Evolutionary conservation across 441 rosid species (phyloP).

Genomic region (Erodium moschatum): DNA sequence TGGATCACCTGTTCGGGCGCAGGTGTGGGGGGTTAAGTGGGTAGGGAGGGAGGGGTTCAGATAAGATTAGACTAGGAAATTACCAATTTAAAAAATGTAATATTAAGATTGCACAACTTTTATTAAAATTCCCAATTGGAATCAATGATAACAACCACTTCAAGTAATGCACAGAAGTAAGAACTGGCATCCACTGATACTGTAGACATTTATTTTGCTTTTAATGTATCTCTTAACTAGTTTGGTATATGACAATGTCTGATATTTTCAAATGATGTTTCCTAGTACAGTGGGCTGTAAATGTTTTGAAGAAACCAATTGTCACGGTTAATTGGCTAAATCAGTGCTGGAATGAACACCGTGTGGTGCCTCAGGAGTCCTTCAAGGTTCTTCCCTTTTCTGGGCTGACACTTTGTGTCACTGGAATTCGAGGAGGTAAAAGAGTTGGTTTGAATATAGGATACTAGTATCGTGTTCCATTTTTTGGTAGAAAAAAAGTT

Average conservation of each 20-base stretch:
- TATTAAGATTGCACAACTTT: not conserved
- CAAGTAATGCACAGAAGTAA: not conserved
- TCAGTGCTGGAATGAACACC: constrained; percentile 93
- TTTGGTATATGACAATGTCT: constrained; percentile 18
- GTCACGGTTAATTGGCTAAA: constrained; percentile 73
- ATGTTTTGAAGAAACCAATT: constrained; percentile 72
- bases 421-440: constrained; percentile 69
- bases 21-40: not conserved
- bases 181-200: not conserved
- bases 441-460: constrained; percentile 8
- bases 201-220: constrained; percentile 6
- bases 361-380: constrained; percentile 83
- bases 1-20: not conserved
- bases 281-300: constrained; percentile 81
- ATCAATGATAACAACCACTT: not conserved
- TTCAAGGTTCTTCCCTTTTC: constrained; percentile 82
- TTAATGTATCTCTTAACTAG: not conserved
- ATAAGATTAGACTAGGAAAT: too few relatives aligned
- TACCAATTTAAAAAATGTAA: not conserved
- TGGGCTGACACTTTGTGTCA: constrained; percentile 75
- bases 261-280: constrained; percentile 17
- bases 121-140: not conserved
- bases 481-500: not conserved
- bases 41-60: not conserved
- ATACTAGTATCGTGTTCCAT: not conserved